Percentiles rank a stretch among this genome's conserved stretches.
Conservation (phyloP, 805 yeast species). For the Cyberlindnera mycetangii region DNA sequence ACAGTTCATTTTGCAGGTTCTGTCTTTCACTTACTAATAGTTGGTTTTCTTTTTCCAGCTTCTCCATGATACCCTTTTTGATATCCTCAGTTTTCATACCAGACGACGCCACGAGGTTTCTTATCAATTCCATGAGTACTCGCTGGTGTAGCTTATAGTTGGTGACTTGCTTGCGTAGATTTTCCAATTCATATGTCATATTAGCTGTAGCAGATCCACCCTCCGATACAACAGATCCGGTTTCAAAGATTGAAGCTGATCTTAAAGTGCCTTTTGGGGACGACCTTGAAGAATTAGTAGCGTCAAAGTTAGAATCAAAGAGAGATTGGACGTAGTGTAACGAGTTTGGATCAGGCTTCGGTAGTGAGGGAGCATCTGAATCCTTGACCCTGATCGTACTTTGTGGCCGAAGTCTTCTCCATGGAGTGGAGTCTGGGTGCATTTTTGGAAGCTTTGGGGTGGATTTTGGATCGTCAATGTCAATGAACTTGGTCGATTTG, state of each 20-base stretch:
- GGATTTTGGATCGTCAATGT: constrained; percentile 28
- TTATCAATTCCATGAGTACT: constrained; percentile 31
- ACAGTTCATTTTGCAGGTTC: constrained; percentile 17
- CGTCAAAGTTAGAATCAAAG: constrained; percentile 17
- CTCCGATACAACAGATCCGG: constrained; percentile 10
- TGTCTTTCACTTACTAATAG: constrained; percentile 18
- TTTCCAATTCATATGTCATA: constrained; percentile 31
- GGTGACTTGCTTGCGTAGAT: constrained; percentile 40
- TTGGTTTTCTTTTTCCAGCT: constrained; percentile 23
- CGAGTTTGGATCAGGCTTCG: constrained; percentile 10
- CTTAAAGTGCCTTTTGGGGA: constrained; percentile 13
- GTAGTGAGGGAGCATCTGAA: constrained; percentile 1
- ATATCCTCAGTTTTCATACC: constrained; percentile 21
- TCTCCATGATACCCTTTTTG: constrained; percentile 23
- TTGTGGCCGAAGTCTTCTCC: constrained; percentile 31
- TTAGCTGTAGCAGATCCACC: constrained; percentile 15
- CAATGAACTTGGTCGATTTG: constrained; percentile 20
- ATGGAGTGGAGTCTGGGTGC: constrained; percentile 35
- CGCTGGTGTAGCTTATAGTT: constrained; percentile 36
- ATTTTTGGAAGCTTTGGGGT: constrained; percentile 33
- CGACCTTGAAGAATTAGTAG: not conserved
- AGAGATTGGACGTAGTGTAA: constrained; percentile 24
- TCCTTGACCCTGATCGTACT: constrained; percentile 18
- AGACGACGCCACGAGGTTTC: constrained; percentile 20
- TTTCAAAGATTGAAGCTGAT: constrained; percentile 24